Base-by-base conservation (phyloP, 306 rosid genomes). In the Fagus sylvatica region DNA sequence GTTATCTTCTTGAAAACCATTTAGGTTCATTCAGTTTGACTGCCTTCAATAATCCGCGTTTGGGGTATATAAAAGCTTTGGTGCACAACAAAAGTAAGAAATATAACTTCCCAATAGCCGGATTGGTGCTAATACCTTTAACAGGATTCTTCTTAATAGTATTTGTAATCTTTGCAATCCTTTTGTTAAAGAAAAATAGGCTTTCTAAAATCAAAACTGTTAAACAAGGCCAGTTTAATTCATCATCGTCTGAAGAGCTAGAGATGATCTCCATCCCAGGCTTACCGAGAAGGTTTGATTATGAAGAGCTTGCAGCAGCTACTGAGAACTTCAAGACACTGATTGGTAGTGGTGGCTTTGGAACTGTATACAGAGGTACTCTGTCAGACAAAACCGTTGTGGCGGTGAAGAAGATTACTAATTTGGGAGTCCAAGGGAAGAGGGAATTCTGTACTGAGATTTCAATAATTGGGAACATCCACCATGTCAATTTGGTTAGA, bases 401-500 rank as follows among this genome's bases (percentile, higher is more conserved):
- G 69, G 98, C 98, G 19, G 97, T 94, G n/a, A 94, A 94, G 84
- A 94, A 89, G 88, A 89, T 94, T 79, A 71, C 86, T 54, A 90
- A 86, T 53, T 78, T 87, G 64, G 98, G 97, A 0, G 74, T 89
- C 42, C 91, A 90, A 80, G 98, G 98, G 69, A 92, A 89, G 74
- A 94, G 88, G 28, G 98, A 94, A 16, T 94, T 94, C 80, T 92
- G 94, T 80, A 78, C 93, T 19, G 98, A 94, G 87, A 92, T 94
- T 68, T 96, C 92, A 60, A 79, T 94, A 0, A 90, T 94, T 72
- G 98, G 98, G 43, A 90, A 83, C 32, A 83, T 90, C 82, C 97
- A 89, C 83, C 98, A 94, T 69, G 87, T 89, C 34, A 92, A 94
- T 78, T 77, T 94, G 87, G 97, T 94, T 53, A 94, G 88, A 80